phyloP scores from a whole-genome alignment of 345 rosid genomes.

The Citropsis articulata region DNA sequence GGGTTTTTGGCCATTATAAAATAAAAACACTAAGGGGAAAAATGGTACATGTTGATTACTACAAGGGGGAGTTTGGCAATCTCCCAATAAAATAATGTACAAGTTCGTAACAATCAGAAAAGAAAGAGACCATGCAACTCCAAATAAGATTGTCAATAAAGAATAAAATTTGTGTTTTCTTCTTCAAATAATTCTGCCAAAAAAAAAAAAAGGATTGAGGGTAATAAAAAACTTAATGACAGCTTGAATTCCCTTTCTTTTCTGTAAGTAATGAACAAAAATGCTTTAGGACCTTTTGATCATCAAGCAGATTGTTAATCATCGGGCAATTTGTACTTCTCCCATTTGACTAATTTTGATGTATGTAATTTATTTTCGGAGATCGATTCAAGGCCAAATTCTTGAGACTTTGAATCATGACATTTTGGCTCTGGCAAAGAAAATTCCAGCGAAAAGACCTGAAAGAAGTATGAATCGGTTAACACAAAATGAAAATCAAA shows the following conservation, averaged over 20 bases:
- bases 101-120: too few relatives aligned
- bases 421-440: slow-evolving; percentile 89
- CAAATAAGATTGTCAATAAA: too few relatives aligned
- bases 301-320: neutral
- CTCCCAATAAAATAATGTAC: too few relatives aligned
- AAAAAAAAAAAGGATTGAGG: neutral
- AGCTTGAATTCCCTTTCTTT: neutral
- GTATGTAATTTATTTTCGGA: neutral
- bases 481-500: neutral
- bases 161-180: neutral
- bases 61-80: too few relatives aligned
- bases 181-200: neutral
- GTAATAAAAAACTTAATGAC: neutral
- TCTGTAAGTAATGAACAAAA: neutral
- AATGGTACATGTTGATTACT: too few relatives aligned
- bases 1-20: too few relatives aligned
- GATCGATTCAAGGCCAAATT: neutral
- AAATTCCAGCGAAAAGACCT: slow-evolving; percentile 86
- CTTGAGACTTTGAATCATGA: slow-evolving; percentile 31
- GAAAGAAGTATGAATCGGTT: slow-evolving; percentile 23
- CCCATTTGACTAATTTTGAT: too few relatives aligned
- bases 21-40: too few relatives aligned
- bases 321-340: neutral
- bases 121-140: too few relatives aligned
- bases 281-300: neutral